Base-by-base conservation (phyloP, 2,329 filamentous ascomycete species). In the Fusarium sp. region DNA sequence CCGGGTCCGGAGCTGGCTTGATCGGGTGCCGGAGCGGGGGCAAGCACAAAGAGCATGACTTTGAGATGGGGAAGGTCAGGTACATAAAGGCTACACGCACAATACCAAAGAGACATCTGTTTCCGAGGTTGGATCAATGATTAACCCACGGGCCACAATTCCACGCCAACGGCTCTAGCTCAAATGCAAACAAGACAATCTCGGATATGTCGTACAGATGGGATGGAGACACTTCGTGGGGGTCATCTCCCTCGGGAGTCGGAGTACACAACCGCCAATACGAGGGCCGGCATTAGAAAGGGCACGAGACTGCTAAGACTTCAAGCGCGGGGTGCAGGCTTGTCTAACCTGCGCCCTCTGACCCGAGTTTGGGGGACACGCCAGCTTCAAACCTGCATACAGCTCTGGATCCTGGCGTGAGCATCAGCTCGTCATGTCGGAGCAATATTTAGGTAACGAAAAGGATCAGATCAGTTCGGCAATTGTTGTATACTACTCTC, bases 161-260 rank as follows among this genome's bases (percentile, higher is more conserved):
- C 27, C 22, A 35, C 54, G 20, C 31, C 20, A 37, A 58, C 16
- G 14, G 20, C 34, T 38, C 31, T 56, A 56, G 27, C 24, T 52
- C 29, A 16, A 16, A 60, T 60, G 57, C 57, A 60, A 27, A 29
- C 37, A 42, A 60, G 22, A 60, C 16, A 42, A 42, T 42, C 35
- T 31, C 37, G 37, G 57, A 60, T 60, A 60, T 60, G 57, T 60
- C 57, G 57, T 29, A 60, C 57, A 60, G 22, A 40, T 60, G 10
- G 7, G 22, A 37, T 27, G 34, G 54, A 35, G 29, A 37, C 22
- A 38, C 34, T 24, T 42, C 57, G 57, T 60, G 57, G 57, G 57
- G 57, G 57, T 40, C 57, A 42, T 13, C 5, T 3, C 8, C 16
- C 20, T 58, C 37, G 57, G 57, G 27, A 22, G 22, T 27, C 57